Evolutionary conservation across 441 rosid genomes (phyloP), one percentile per base, ranked within the genome.

Genomic region (Adansonia rubrostipa): DNA sequence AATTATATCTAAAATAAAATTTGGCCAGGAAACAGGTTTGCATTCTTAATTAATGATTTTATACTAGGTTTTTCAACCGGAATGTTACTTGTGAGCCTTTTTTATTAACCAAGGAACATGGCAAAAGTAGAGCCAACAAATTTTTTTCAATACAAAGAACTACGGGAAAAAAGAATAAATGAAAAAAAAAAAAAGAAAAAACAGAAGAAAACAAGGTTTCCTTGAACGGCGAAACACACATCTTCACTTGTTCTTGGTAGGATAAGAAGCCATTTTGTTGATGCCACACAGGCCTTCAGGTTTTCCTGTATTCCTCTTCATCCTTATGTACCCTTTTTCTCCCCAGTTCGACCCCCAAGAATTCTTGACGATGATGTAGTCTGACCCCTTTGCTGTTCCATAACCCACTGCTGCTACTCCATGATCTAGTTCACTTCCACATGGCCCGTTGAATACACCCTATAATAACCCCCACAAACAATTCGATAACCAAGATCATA

Each of bases 381-480:
- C 97, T 19, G 76, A 28, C 42, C 91, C 96, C 74, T 86, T 96
- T 15, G 80, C 74, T 70, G 99, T 81, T 71, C 96, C 98, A n/a
- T 94, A 96, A 42, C 98, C 99, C 36, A 96, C 93, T 0, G 98
- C 98, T 53, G 97, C 87, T 54, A 96, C 99, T 60, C 98, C 98
- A 13, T 93, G 99, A 77, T 96, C 93, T 33, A 96, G 80, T 0
- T 84, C 87, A 7, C 92, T 90, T 76, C 98, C 98, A 84, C 99
- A 96, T 11, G 73, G 80, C 17, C 99, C 97, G 65, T 93, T 87
- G 63, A 87, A 94, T 47, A 96, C 92, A 70, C 99, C 99, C 98
- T 96, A 79, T 82, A 85, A 78, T 19, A 73, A 57, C 2, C 4
- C 50, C 20, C 44, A 42, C 42, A 19, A 56, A n/a, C 9, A 3